Conservation (phyloP, 257 asterid genomes). For the Forsythia suspensa region DNA sequence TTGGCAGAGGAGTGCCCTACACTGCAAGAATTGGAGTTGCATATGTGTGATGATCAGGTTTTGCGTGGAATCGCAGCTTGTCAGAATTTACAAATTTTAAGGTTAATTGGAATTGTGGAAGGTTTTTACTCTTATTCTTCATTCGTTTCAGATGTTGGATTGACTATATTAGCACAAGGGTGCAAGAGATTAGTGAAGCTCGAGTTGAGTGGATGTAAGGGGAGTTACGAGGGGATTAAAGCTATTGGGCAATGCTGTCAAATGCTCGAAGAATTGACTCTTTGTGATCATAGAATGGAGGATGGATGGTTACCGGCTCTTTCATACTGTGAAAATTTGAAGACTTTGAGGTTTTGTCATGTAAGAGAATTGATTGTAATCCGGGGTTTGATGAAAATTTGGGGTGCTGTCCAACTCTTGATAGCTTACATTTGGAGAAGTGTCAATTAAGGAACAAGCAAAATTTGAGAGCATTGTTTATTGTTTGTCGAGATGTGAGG, state of each 20-base stretch:
- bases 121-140: constrained; percentile 53
- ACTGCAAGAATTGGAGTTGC: constrained; percentile 66
- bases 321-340: constrained; percentile 58
- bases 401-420: constrained; percentile 50
- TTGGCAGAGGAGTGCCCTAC: constrained; percentile 73
- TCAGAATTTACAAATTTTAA: constrained; percentile 59
- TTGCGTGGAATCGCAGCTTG: constrained; percentile 72
- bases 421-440: constrained; percentile 60
- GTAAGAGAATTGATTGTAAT: constrained; percentile 52
- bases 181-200: constrained; percentile 67
- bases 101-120: constrained; percentile 49
- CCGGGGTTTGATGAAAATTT: constrained; percentile 40
- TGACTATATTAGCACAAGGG: constrained; percentile 78
- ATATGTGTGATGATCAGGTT: constrained; percentile 61
- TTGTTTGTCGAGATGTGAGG: constrained; percentile 45
- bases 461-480: constrained; percentile 51
- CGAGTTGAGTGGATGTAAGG: constrained; percentile 70
- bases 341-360: constrained; percentile 54
- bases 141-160: constrained; percentile 60
- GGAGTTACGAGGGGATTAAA: constrained; percentile 65
- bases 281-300: constrained; percentile 63
- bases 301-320: constrained; percentile 76
- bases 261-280: constrained; percentile 63
- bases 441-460: constrained; percentile 58
- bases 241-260: constrained; percentile 72